Evolutionary conservation across 2,329 filamentous ascomycete genomes (phyloP).

Genomic region (Eutypella sp.): DNA sequence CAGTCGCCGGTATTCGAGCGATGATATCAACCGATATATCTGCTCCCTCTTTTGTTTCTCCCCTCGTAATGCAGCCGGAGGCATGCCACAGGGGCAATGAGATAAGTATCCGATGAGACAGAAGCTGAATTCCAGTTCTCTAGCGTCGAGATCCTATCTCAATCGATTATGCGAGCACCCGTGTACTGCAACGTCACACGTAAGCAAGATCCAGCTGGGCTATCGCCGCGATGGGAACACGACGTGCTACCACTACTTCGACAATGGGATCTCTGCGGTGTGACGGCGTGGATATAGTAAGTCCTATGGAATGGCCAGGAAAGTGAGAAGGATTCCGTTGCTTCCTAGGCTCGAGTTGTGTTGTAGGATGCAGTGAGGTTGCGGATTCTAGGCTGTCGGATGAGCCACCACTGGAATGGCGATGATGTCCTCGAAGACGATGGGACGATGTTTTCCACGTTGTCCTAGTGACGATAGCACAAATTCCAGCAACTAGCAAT

Average conservation of each 20-base stretch:
- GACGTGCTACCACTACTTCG: neutral
- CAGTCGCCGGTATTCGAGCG: neutral
- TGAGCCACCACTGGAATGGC: neutral
- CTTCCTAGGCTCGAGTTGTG: too few species aligned
- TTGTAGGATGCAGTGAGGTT: too few species aligned
- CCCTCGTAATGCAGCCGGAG: too few species aligned
- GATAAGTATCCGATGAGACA: too few species aligned
- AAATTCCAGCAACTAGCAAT: neutral
- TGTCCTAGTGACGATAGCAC: too few species aligned
- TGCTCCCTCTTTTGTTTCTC: neutral
- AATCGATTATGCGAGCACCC: slow-evolving; percentile 15
- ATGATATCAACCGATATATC: neutral
- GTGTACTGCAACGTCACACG: slow-evolving; percentile 9
- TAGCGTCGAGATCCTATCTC: slow-evolving; percentile 1
- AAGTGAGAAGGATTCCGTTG: neutral
- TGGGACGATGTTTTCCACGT: too few species aligned
- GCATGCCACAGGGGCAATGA: too few species aligned
- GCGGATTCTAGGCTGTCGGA: neutral
- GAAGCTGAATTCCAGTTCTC: slow-evolving; percentile 7
- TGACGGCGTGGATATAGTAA: neutral
- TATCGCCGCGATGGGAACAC: neutral
- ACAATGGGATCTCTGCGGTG: neutral
- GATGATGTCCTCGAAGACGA: neutral
- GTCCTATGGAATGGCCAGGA: too few species aligned
- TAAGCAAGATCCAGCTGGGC: slow-evolving; percentile 3